These are phyloP conservation scores for Ophiosphaerella korrae DNA, from an alignment of 2,329 filamentous ascomycete species.

Conservation along the genomic window DNA sequence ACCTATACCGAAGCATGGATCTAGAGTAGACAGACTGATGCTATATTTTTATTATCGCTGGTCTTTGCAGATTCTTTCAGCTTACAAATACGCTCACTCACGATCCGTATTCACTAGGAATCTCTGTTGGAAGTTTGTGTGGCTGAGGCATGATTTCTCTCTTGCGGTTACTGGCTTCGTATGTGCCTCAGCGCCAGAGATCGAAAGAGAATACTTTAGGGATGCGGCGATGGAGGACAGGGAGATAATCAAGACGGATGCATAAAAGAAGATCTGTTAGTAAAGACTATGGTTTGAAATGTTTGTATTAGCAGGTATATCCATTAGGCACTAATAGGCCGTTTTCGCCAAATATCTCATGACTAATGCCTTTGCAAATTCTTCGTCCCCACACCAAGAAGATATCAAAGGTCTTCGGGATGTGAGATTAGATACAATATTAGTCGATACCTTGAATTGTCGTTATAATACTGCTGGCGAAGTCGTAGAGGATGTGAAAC, in stretches of 20 bases:
- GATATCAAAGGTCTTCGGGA: constrained; percentile 8
- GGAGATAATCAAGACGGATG: background rate
- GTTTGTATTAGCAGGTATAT: too few species aligned
- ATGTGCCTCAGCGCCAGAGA: background rate
- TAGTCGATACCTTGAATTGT: constrained; percentile 11
- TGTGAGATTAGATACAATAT: constrained; percentile 7
- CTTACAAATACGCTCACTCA: constrained; percentile 6
- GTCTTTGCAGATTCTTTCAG: constrained; percentile 13
- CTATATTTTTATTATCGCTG: constrained; percentile 13
- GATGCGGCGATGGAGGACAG: background rate
- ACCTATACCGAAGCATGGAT: background rate
- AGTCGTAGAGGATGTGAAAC: constrained; percentile 2
- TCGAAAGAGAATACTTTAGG: background rate
- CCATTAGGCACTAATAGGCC: constrained; percentile 1
- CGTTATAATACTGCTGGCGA: constrained; percentile 8
- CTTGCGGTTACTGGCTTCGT: constrained; percentile 13
- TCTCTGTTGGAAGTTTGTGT: constrained; percentile 7
- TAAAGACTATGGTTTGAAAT: too few species aligned
- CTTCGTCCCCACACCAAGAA: background rate
- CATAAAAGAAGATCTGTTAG: constrained; percentile 7
- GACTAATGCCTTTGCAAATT: constrained; percentile 3
- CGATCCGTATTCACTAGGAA: constrained; percentile 4
- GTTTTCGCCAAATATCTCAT: constrained; percentile 9
- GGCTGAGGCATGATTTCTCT: constrained; percentile 11
- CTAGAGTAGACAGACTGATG: constrained; percentile 4